phyloP scores from a whole-genome alignment of 2,329 filamentous ascomycete species.

The Podosphaera leucotricha region DNA sequence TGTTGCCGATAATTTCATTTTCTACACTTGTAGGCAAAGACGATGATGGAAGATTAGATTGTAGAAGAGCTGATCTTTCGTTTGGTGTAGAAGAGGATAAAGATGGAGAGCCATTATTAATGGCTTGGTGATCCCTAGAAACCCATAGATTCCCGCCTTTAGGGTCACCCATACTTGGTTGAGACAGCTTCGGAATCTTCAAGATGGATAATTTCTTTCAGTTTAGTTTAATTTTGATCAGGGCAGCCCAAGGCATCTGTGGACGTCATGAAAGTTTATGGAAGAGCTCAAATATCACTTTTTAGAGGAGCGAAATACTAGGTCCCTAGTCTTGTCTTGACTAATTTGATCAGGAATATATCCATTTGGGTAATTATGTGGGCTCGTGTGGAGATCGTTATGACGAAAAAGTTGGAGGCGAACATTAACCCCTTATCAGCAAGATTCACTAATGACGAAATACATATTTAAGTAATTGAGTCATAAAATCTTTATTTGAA shows the following conservation, averaged over 20 bases:
- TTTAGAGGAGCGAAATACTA: not conserved
- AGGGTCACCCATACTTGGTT: not conserved
- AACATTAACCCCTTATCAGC: no score
- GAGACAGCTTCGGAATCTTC: not conserved
- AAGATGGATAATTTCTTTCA: no score
- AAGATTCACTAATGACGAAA: no score
- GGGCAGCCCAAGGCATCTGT: no score
- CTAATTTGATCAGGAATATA: not conserved
- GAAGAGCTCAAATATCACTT: not conserved
- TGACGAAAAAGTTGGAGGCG: no score
- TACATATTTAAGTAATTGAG: no score
- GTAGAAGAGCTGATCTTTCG: conserved; percentile 13
- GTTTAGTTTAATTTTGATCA: no score
- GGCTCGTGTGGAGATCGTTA: no score
- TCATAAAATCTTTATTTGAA: no score
- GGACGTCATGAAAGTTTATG: not conserved
- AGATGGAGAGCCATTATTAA: not conserved
- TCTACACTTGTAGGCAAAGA: conserved; percentile 4
- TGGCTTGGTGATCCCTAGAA: not conserved
- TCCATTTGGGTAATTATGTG: not conserved
- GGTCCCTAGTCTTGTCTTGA: not conserved
- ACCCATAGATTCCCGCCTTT: not conserved
- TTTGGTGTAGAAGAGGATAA: conserved; percentile 9
- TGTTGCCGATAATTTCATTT: conserved; percentile 10
- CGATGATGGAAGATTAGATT: conserved; percentile 4